Percentiles rank a stretch among this genome's conserved stretches.
Evolutionary conservation across 768 basidiomycete genomes (phyloP).

Genomic region (Leccinum subgranulosum): DNA sequence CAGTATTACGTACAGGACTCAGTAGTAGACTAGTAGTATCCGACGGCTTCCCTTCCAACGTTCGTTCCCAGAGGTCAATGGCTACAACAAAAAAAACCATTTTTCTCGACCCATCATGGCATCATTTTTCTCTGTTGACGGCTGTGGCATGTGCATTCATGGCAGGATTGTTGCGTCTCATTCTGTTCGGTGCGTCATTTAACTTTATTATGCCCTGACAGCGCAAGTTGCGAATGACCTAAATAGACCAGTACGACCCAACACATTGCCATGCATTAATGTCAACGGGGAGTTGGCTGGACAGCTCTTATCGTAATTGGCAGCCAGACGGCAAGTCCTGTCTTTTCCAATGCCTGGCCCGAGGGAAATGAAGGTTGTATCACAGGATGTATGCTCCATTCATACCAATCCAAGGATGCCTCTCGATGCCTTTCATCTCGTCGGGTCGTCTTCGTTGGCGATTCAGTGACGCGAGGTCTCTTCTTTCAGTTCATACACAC

Average conservation of each 20-base stretch:
- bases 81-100: constrained; percentile 26
- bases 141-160: constrained; percentile 39
- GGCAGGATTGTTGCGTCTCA: constrained; percentile 41
- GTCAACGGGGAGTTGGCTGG: constrained; percentile 76
- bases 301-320: constrained; percentile 66
- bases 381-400: constrained; percentile 77
- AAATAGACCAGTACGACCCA: constrained; percentile 67
- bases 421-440: constrained; percentile 53
- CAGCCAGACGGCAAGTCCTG: constrained; percentile 67
- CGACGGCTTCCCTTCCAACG: background rate
- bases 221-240: background rate
- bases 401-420: constrained; percentile 56
- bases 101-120: constrained; percentile 46
- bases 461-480: constrained; percentile 76
- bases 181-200: constrained; percentile 41
- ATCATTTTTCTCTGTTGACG: constrained; percentile 44
- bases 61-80: constrained; percentile 16
- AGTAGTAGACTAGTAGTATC: background rate
- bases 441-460: constrained; percentile 75
- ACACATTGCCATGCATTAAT: constrained; percentile 70
- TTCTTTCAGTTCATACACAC: constrained; percentile 72
- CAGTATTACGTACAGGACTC: background rate
- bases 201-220: background rate
- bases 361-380: constrained; percentile 8
- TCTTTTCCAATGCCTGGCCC: constrained; percentile 22